phyloP scores from a whole-genome alignment of 805 yeast species.

The Zygotorulaspora danielsina region DNA sequence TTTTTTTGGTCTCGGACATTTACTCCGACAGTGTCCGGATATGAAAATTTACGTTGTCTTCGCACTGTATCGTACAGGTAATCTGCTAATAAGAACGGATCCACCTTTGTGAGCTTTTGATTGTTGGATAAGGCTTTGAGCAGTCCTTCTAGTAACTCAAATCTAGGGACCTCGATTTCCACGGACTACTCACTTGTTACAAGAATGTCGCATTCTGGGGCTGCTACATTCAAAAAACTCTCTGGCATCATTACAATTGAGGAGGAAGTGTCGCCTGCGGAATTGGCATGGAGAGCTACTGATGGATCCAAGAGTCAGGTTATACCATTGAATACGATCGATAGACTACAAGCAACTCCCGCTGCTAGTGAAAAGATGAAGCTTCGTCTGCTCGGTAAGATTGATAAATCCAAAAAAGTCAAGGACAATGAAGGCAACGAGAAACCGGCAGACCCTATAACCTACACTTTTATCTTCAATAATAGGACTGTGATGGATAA shows the following conservation, averaged over 20 bases:
- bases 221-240: slow-evolving; percentile 51
- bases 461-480: slow-evolving; percentile 56
- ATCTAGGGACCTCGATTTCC: too few species aligned
- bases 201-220: slow-evolving; percentile 46
- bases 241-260: slow-evolving; percentile 53
- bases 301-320: slow-evolving; percentile 48
- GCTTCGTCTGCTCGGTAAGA: slow-evolving; percentile 51
- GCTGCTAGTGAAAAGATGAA: slow-evolving; percentile 63
- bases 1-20: too few species aligned
- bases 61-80: too few species aligned
- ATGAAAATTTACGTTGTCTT: too few species aligned
- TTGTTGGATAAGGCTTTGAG: too few species aligned
- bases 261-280: slow-evolving; percentile 55
- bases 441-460: slow-evolving; percentile 23
- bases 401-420: slow-evolving; percentile 31
- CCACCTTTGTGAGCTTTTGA: too few species aligned
- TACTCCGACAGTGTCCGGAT: too few species aligned
- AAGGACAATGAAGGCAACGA: slow-evolving; percentile 33
- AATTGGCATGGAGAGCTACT: slow-evolving; percentile 48
- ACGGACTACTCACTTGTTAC: too few species aligned
- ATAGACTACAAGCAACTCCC: slow-evolving; percentile 63
- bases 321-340: slow-evolving; percentile 42
- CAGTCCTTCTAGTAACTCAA: too few species aligned
- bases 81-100: too few species aligned
- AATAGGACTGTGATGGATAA: slow-evolving; percentile 73